Conservation (phyloP, 306 rosid genomes). For the Urtica urens region DNA sequence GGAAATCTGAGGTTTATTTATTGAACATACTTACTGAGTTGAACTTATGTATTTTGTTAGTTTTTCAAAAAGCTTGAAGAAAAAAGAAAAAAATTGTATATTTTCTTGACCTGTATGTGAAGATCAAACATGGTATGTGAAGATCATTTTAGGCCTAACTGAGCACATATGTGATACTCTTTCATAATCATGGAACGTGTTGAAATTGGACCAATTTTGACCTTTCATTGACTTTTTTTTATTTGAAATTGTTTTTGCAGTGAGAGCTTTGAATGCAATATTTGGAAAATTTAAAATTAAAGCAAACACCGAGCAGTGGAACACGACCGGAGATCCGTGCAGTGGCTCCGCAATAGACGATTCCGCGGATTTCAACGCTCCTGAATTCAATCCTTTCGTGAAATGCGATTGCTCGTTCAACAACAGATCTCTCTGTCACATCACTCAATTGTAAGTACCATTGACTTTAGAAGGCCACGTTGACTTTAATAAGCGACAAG, state of each 20-base stretch:
- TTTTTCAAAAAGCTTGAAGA: background rate
- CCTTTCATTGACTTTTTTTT: too few relatives aligned
- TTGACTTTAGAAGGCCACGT: too few relatives aligned
- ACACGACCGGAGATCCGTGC: conserved; percentile 55
- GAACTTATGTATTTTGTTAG: background rate
- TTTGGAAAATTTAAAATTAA: conserved; percentile 38
- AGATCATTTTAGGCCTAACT: too few relatives aligned
- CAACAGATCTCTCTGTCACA: conserved; percentile 38
- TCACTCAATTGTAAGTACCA: conserved; percentile 38
- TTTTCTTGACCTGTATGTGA: too few relatives aligned
- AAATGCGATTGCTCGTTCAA: conserved; percentile 43
- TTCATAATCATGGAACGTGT: too few relatives aligned
- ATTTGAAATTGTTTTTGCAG: conserved; percentile 30
- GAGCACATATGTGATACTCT: too few relatives aligned
- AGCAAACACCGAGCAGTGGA: conserved; percentile 36
- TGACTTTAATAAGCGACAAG: too few relatives aligned
- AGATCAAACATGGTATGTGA: too few relatives aligned
- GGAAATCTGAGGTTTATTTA: background rate
- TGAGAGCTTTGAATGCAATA: conserved; percentile 44
- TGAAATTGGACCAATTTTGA: too few relatives aligned
- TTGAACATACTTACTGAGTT: background rate
- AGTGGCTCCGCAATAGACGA: conserved; percentile 55
- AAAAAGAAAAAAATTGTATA: background rate
- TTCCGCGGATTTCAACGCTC: background rate
- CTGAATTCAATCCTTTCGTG: conserved; percentile 35